Evolutionary conservation across 78 protist genomes (phyloP), one percentile per base, ranked within the genome.

Genomic region (Protostelium mycophagum): DNA sequence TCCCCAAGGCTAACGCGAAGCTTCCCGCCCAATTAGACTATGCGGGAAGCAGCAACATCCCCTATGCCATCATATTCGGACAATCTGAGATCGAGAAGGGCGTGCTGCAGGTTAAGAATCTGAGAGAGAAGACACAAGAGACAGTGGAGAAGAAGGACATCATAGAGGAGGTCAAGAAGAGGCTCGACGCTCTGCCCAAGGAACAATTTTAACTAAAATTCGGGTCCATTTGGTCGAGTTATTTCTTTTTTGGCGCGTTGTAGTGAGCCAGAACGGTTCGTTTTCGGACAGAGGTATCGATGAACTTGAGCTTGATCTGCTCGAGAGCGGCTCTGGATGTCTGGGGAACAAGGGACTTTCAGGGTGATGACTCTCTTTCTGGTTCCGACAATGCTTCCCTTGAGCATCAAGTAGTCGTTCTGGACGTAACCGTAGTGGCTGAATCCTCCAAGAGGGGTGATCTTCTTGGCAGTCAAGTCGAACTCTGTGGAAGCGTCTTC

Each of bases 371-470:
- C 98, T 83, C 99, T 98, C 98, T 98, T 97, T 86, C 91, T 73
- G 90, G 99, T 92, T 84, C 99, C 99, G 73, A 93, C 89, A 86
- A 90, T 93, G 85, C 95, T 91, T 83, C 98, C 99, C 96, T 97
- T 98, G 90, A 99, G 0, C 98, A 99, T 97, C 90, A 99, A 83
- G 96, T 91, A 99, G 91, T 99, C 99, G 87, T 97, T 38, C 87
- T 83, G 73, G 90, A 99, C 98, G 34, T 38, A 83, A 91, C 99
- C 99, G 96, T 99, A 99, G 97, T 97, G 98, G 38, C 98, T 97
- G 98, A 99, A 99, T 90, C 99, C 99, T 89, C 99, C 99, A 97
- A 99, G 91, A 63, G 99, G 99, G 93, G 98, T 99, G 98, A 99
- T 99, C 90, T 89, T 25, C 98, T 99, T 99, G 73, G 96, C 96